phyloP scores from a whole-genome alignment of 305 asterid genomes.

The Fraxinus latifolia region DNA sequence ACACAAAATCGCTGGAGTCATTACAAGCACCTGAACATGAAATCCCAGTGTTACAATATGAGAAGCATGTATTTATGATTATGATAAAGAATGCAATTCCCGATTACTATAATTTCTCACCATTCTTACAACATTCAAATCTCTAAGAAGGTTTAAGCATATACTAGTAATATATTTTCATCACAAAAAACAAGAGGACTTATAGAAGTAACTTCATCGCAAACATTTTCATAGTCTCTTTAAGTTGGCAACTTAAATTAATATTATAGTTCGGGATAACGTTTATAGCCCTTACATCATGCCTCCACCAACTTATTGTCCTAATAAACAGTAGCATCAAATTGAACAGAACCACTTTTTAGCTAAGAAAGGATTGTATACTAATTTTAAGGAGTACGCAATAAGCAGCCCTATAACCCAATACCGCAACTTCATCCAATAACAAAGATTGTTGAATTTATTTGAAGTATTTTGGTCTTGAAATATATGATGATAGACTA shows the following conservation, averaged over 20 bases:
- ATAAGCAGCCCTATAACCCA: constrained; percentile 1
- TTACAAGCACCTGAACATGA: constrained; percentile 73
- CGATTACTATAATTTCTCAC: not conserved
- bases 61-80: not conserved
- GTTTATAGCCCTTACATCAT: not conserved
- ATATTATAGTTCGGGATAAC: not conserved
- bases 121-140: not conserved
- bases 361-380: not conserved
- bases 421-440: constrained; percentile 11
- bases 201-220: not conserved
- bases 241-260: not conserved
- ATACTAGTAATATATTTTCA: not conserved
- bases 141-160: not conserved
- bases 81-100: not conserved
- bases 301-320: not conserved
- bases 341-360: not conserved
- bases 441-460: not conserved
- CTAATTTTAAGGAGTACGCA: not conserved
- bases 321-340: not conserved
- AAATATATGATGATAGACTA: not conserved
- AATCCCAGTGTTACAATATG: constrained; percentile 2
- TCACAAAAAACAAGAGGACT: not conserved
- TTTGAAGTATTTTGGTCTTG: not conserved
- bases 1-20: constrained; percentile 80
- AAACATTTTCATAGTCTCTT: not conserved